Conservation (phyloP, 2,329 filamentous ascomycete species). For the Cladosporium sp. region DNA sequence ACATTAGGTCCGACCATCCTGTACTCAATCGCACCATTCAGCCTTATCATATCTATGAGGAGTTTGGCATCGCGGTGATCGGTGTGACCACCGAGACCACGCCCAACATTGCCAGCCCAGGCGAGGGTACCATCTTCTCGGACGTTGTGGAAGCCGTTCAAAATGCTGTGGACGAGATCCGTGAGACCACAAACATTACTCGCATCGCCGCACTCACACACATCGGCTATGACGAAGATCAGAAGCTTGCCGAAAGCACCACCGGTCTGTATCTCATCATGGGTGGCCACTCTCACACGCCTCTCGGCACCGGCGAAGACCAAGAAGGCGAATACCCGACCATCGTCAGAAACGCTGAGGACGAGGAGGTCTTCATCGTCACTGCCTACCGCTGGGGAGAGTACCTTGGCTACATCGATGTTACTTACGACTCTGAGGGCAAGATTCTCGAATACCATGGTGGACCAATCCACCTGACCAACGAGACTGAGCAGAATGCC, state of each 20-base stretch:
- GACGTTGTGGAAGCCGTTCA: slow-evolving; percentile 58
- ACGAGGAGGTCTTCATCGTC: slow-evolving; percentile 65
- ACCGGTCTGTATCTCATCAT: slow-evolving; percentile 65
- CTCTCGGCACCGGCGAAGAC: slow-evolving; percentile 56
- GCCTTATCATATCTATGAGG: slow-evolving; percentile 60
- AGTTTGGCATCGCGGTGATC: slow-evolving; percentile 59
- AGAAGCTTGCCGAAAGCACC: slow-evolving; percentile 56
- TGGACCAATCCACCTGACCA: slow-evolving; percentile 61
- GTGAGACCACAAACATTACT: slow-evolving; percentile 57
- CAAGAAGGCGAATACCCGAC: slow-evolving; percentile 61
- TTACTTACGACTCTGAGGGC: slow-evolving; percentile 58
- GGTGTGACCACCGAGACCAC: slow-evolving; percentile 61
- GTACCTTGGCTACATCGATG: slow-evolving; percentile 64
- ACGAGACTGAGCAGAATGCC: slow-evolving; percentile 55
- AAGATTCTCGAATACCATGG: slow-evolving; percentile 61
- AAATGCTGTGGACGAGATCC: slow-evolving; percentile 58
- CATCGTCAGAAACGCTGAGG: slow-evolving; percentile 56
- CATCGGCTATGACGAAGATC: slow-evolving; percentile 62
- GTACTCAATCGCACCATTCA: slow-evolving; percentile 60
- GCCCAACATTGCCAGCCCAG: slow-evolving; percentile 55
- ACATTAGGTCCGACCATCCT: slow-evolving; percentile 57
- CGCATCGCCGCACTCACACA: slow-evolving; percentile 64
- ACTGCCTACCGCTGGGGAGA: slow-evolving; percentile 66
- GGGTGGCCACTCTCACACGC: slow-evolving; percentile 57
- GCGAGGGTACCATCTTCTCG: slow-evolving; percentile 54